A percentile compares a stretch with the other conserved stretches of the same genome.
Evolutionary conservation across 1,284 basidiomycete genomes (phyloP).

Genomic region (Phenoliferia sp.): DNA sequence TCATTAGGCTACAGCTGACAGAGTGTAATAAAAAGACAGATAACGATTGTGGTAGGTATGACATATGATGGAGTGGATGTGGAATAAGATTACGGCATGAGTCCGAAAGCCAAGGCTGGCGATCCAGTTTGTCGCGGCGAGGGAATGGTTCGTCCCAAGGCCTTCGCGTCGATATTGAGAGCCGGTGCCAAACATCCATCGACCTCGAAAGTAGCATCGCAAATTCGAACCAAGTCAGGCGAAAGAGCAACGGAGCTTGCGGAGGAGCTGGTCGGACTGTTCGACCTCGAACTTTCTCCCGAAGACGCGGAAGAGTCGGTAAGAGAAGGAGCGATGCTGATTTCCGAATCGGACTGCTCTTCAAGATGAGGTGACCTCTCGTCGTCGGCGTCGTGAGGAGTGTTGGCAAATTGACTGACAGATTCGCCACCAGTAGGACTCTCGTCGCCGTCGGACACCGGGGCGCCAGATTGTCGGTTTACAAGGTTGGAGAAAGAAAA

Average conservation of each 20-base stretch:
- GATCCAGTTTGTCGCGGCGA: no score
- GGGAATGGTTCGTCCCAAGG: no score
- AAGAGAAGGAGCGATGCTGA: background rate
- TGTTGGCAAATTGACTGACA: no score
- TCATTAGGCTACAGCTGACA: no score
- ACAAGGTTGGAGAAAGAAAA: conserved; percentile 28
- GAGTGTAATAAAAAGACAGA: no score
- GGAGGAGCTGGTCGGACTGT: background rate
- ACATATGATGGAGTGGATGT: no score
- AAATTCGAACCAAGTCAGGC: background rate
- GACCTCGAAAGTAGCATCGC: background rate
- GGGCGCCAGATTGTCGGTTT: conserved; percentile 1
- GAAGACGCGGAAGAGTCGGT: background rate
- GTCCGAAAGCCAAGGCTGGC: no score
- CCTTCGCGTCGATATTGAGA: no score
- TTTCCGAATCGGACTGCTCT: background rate
- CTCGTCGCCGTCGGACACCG: conserved; percentile 12
- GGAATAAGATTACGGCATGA: no score
- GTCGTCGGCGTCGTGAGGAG: no score
- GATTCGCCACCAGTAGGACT: conserved; percentile 13
- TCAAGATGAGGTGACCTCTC: background rate
- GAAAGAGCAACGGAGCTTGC: background rate
- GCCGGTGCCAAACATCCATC: no score
- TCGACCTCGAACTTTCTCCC: background rate
- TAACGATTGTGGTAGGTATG: no score